These are phyloP conservation scores for Metschnikowia koreensis DNA, from an alignment of 805 yeast genomes.

Conservation along the genomic window DNA sequence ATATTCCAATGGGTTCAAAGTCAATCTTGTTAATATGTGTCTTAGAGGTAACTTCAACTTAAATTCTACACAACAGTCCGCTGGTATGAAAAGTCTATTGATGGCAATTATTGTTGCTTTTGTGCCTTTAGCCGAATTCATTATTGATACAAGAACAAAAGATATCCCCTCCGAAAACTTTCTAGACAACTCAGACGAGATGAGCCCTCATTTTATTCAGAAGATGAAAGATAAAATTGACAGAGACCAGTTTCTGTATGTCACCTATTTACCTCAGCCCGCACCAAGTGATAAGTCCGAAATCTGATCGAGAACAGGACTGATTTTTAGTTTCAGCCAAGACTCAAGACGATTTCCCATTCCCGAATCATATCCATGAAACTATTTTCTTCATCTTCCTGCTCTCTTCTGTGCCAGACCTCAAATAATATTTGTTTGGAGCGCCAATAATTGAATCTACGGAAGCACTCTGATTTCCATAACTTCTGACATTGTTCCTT, in stretches of 20 bases:
- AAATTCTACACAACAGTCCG: constrained; percentile 2
- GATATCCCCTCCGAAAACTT: neutral
- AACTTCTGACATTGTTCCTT: constrained; percentile 34
- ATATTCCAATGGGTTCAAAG: constrained; percentile 35
- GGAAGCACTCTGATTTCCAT: constrained; percentile 28
- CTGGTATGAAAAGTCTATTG: neutral
- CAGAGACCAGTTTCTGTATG: constrained; percentile 6
- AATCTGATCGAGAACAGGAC: neutral
- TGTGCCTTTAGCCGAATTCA: constrained; percentile 14
- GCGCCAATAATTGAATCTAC: constrained; percentile 48
- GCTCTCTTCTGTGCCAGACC: constrained; percentile 45
- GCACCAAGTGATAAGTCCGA: neutral
- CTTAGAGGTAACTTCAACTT: constrained; percentile 12
- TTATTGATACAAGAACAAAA: neutral
- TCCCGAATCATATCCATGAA: constrained; percentile 56
- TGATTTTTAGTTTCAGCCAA: constrained; percentile 23
- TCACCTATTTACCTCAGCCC: constrained; percentile 6
- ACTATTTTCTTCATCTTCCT: constrained; percentile 33
- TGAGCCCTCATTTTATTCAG: constrained; percentile 13
- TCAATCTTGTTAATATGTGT: constrained; percentile 37
- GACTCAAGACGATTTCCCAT: constrained; percentile 47
- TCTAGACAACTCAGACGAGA: constrained; percentile 10
- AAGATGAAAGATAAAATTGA: constrained; percentile 4
- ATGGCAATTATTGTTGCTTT: constrained; percentile 1
- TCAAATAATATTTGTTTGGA: constrained; percentile 53